These are phyloP conservation scores for Zygoascus flipseniorum DNA, from an alignment of 805 yeast species.

Conservation along the genomic window DNA sequence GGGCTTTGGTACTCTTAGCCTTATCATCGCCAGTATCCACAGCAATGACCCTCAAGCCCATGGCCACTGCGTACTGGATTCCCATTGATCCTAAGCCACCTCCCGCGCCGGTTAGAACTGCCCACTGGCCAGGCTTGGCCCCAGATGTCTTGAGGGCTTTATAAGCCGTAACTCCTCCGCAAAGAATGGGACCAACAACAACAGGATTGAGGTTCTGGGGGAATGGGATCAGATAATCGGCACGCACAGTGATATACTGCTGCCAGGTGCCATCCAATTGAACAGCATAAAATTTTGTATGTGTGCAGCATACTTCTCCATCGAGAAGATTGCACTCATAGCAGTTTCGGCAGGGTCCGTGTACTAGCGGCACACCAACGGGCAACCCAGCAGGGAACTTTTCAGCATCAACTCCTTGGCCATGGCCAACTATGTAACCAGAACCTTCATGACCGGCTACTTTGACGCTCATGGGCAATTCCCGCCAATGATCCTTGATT, in stretches of 20 bases:
- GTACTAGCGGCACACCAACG: constrained; percentile 23
- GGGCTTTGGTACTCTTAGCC: constrained; percentile 34
- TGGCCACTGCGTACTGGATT: constrained; percentile 49
- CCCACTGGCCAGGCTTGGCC: constrained; percentile 47
- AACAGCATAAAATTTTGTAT: constrained; percentile 66
- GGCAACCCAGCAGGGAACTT: constrained; percentile 17
- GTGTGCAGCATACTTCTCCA: constrained; percentile 44
- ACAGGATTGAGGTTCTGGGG: constrained; percentile 28
- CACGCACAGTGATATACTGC: constrained; percentile 40
- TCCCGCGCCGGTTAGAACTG: constrained; percentile 51
- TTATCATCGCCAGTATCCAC: constrained; percentile 51
- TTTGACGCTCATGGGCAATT: not conserved
- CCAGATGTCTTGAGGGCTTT: constrained; percentile 49
- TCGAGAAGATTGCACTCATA: constrained; percentile 19
- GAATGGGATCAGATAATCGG: constrained; percentile 35
- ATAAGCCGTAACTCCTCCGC: constrained; percentile 59
- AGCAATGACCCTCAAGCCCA: constrained; percentile 49
- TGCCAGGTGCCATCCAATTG: constrained; percentile 53
- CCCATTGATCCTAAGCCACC: constrained; percentile 58
- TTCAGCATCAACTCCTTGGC: constrained; percentile 14
- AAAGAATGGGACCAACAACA: constrained; percentile 42
- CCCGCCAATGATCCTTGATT: constrained; percentile 32
- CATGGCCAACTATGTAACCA: constrained; percentile 23
- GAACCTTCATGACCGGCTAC: constrained; percentile 29
- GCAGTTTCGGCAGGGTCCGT: constrained; percentile 20